These are phyloP conservation scores for Fragilaria radians DNA, from an alignment of 108 stramenopile species.

Conservation along the genomic window DNA sequence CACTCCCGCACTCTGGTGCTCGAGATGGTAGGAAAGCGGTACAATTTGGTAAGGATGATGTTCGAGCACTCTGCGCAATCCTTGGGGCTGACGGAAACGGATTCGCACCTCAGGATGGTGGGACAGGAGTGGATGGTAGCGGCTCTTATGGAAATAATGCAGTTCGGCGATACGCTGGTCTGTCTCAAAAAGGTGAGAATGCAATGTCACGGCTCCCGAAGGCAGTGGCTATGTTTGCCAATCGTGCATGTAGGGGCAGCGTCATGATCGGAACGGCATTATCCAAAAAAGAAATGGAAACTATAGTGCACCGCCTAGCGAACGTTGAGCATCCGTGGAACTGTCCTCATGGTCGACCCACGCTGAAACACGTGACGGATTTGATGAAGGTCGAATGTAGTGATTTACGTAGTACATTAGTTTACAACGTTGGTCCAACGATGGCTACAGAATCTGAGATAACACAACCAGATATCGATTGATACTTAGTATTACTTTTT, in stretches of 20 bases:
- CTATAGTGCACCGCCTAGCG: constrained; percentile 72
- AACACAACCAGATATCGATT: constrained; percentile 12
- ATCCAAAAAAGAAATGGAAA: constrained; percentile 73
- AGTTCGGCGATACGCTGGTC: constrained; percentile 65
- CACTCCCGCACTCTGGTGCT: constrained; percentile 87
- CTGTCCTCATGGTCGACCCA: constrained; percentile 86
- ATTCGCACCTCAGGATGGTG: constrained; percentile 51
- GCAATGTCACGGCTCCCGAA: constrained; percentile 83
- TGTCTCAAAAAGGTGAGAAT: constrained; percentile 20
- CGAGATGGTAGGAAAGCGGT: constrained; percentile 83
- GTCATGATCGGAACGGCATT: constrained; percentile 96
- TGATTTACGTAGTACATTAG: constrained; percentile 40
- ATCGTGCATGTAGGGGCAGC: constrained; percentile 83
- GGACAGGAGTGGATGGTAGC: constrained; percentile 70
- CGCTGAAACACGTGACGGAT: constrained; percentile 80
- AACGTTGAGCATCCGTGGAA: constrained; percentile 92
- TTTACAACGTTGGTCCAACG: constrained; percentile 36
- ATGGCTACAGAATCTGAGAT: constrained; percentile 13
- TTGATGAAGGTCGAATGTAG: constrained; percentile 30
- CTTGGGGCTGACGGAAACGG: constrained; percentile 58
- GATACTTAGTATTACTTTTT: background rate
- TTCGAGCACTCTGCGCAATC: constrained; percentile 83
- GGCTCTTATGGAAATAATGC: constrained; percentile 77
- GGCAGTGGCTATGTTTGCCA: constrained; percentile 96
- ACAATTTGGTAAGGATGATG: constrained; percentile 92